Evolutionary conservation across 306 rosid genomes (phyloP).

Genomic region (Quercus cerris): DNA sequence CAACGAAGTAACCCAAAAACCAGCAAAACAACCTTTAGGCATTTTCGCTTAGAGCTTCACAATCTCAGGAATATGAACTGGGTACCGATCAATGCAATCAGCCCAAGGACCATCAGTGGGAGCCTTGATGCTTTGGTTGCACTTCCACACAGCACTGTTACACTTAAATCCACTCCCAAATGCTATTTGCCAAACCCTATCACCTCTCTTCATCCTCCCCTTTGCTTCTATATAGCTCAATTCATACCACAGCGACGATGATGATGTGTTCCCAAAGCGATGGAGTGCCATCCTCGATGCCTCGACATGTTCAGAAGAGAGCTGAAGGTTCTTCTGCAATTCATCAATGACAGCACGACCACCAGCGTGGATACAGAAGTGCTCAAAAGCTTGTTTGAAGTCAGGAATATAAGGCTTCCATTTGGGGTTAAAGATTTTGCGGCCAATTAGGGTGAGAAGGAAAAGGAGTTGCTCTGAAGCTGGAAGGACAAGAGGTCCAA

Average conservation of each 20-base stretch:
- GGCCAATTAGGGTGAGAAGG: constrained; percentile 62
- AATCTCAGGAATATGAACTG: constrained; percentile 87
- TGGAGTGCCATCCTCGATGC: constrained; percentile 95
- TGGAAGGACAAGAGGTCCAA: constrained; percentile 91
- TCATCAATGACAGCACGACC: constrained; percentile 95
- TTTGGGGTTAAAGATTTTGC: constrained; percentile 75
- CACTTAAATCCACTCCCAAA: constrained; percentile 95
- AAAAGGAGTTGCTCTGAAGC: constrained; percentile 93
- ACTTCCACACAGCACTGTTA: constrained; percentile 93
- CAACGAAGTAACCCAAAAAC: too few species aligned
- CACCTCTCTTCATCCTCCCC: constrained; percentile 86
- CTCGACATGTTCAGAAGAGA: constrained; percentile 83
- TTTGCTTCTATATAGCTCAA: constrained; percentile 74
- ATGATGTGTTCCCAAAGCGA: constrained; percentile 87
- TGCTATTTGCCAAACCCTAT: constrained; percentile 91
- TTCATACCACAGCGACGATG: constrained; percentile 96
- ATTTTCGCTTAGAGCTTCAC: constrained; percentile 57
- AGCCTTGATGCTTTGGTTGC: constrained; percentile 60
- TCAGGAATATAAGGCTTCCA: constrained; percentile 99
- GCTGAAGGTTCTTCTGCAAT: constrained; percentile 88
- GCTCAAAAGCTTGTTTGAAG: constrained; percentile 90
- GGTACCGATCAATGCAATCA: constrained; percentile 80
- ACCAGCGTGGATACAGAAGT: constrained; percentile 94
- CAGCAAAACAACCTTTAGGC: too few species aligned
- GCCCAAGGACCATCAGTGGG: constrained; percentile 73